phyloP scores from a whole-genome alignment of 441 rosid genomes.

The Populus hybrid region DNA sequence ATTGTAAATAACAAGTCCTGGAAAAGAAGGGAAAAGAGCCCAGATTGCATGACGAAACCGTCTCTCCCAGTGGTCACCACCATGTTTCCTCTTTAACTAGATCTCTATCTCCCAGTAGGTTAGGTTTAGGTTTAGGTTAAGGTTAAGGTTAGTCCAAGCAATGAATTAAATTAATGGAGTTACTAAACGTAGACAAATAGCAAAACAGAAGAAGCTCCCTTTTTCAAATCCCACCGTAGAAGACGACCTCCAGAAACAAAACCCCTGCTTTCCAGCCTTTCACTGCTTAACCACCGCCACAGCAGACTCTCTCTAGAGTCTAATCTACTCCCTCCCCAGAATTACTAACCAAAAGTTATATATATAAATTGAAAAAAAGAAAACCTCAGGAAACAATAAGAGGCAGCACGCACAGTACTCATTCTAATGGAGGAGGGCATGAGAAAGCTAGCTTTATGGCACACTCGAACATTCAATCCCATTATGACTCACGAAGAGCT shows the following conservation, averaged over 20 bases:
- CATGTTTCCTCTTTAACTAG: neutral
- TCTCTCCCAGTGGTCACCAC: neutral
- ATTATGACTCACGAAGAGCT: conserved; percentile 57
- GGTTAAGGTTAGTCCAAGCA: neutral
- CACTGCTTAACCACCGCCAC: neutral
- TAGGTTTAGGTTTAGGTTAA: too few species aligned
- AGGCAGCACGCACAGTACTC: neutral
- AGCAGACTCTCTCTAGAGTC: too few species aligned
- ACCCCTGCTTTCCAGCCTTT: neutral
- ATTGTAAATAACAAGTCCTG: neutral
- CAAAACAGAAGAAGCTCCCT: neutral
- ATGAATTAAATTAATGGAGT: neutral
- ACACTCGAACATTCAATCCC: conserved; percentile 54
- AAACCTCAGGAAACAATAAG: too few species aligned
- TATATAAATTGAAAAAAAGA: too few species aligned
- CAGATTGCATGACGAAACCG: neutral
- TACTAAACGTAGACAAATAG: neutral
- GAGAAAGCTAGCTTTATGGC: conserved; percentile 46
- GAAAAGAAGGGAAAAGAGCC: neutral
- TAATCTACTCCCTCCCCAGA: too few species aligned
- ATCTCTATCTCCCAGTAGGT: neutral
- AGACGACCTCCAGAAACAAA: neutral
- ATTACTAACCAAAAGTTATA: too few species aligned
- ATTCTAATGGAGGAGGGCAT: conserved; percentile 30
- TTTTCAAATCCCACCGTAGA: neutral